Percentiles rank a stretch among this genome's conserved stretches.
These are phyloP conservation scores for Tripidium arundinaceum DNA, from an alignment of 202 grass and related monocot genomes.

Conservation along the genomic window DNA sequence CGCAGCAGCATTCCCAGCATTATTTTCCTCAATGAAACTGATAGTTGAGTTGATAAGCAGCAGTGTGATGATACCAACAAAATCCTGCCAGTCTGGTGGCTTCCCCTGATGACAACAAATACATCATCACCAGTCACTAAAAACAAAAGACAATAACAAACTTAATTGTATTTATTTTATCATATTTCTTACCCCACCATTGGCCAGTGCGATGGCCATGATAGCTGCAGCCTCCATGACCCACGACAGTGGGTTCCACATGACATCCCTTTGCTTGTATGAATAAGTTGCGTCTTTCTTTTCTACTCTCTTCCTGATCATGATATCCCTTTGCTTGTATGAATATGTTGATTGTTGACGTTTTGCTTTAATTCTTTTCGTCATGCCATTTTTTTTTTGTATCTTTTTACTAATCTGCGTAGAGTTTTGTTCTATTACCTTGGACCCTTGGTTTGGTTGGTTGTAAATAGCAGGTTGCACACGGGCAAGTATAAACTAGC, in stretches of 20 bases:
- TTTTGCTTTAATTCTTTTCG: neutral
- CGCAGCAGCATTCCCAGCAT: slow-evolving; percentile 89
- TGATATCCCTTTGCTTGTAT: neutral
- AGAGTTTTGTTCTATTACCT: neutral
- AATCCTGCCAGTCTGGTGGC: slow-evolving; percentile 97
- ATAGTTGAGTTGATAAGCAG: slow-evolving; percentile 95
- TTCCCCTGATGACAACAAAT: slow-evolving; percentile 74
- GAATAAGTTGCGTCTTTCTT: neutral
- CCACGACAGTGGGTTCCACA: slow-evolving; percentile 99
- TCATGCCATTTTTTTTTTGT: neutral
- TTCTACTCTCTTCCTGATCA: neutral
- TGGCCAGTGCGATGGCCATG: slow-evolving; percentile 89
- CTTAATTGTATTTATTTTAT: too few species aligned
- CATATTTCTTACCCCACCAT: slow-evolving; percentile 93
- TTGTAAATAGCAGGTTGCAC: neutral
- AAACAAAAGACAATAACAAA: too few species aligned
- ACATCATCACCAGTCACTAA: too few species aligned
- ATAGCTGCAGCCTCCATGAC: slow-evolving; percentile 97
- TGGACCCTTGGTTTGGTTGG: neutral
- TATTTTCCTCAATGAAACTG: slow-evolving; percentile 99
- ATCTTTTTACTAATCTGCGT: neutral
- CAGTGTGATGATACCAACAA: slow-evolving; percentile 80
- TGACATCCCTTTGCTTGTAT: slow-evolving; percentile 19
- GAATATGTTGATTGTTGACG: neutral
- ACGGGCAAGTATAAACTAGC: neutral